A percentile compares a stretch with the other conserved stretches of the same genome.
Evolutionary conservation across 768 basidiomycete species (phyloP).

Genomic region (Kwoniella bestiolae): DNA sequence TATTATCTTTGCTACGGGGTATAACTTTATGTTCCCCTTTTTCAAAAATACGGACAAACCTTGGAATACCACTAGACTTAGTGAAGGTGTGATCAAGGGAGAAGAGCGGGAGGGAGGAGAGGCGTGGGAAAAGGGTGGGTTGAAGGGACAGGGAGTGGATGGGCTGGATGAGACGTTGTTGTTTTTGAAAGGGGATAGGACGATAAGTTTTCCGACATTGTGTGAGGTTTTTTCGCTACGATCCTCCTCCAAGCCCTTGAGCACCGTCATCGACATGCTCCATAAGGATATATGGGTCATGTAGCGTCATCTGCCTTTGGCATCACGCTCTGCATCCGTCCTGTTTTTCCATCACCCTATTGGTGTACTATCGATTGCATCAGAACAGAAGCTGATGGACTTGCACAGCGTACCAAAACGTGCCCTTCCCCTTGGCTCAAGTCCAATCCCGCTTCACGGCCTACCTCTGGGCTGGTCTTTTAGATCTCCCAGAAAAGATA

Average conservation of each 20-base stretch:
- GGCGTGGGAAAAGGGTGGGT: constrained; percentile 37
- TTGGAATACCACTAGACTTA: constrained; percentile 37
- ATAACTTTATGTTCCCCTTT: constrained; percentile 57
- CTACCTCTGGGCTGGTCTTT: constrained; percentile 50
- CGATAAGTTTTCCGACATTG: constrained; percentile 53
- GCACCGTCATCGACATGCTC: too few relatives aligned
- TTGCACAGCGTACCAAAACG: constrained; percentile 60
- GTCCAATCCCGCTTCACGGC: constrained; percentile 66
- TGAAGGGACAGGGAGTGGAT: constrained; percentile 52
- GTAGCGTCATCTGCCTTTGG: background rate
- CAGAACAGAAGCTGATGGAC: too few relatives aligned
- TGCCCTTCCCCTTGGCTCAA: constrained; percentile 78
- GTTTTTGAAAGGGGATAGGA: constrained; percentile 56
- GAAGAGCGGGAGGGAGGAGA: constrained; percentile 46
- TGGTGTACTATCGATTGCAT: too few relatives aligned
- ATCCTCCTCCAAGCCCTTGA: too few relatives aligned
- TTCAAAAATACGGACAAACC: constrained; percentile 47
- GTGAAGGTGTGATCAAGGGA: constrained; percentile 25
- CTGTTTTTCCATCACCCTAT: too few relatives aligned
- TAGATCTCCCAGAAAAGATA: constrained; percentile 43
- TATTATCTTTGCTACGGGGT: constrained; percentile 60
- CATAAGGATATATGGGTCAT: too few relatives aligned
- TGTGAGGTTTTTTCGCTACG: constrained; percentile 43
- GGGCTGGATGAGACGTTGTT: constrained; percentile 56
- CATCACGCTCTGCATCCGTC: background rate